Evolutionary conservation across 2,329 filamentous ascomycete genomes (phyloP), one percentile per base, ranked within the genome.

Genomic region (Fragosphaeria purpurea): DNA sequence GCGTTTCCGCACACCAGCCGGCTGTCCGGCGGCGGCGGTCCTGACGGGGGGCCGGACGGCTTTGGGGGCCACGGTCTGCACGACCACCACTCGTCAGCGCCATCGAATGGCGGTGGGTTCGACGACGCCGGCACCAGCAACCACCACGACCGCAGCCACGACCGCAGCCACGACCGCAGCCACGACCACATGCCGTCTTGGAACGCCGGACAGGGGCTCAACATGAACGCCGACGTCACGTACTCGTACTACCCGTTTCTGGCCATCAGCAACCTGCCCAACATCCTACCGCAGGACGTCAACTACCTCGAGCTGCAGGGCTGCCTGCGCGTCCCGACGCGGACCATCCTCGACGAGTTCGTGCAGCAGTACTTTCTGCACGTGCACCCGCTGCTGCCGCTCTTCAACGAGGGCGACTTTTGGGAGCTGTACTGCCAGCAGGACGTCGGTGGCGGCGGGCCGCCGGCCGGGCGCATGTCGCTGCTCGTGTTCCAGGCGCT

Each of bases 291-390:
- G 1, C 70, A 73, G 55, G 72, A 75, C 56, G 65, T 73, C 53
- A 69, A 69, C 52, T 75, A 69, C 53, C 62, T 76, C 38, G 66
- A 70, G 46, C 62, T 67, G 1, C 71, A 75, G 53, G 69, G 69
- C 5, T 74, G 71, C 54, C 62, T 76, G 2, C 65, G 66, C 13
- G 60, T 76, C 6, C 73, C 73, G 0, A 67, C 64, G 0, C 62
- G 64, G 30, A 52, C 61, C 1, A 61, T 71, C 1, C 60, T 75
- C 0, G 68, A 74, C 47, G 70, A 73, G 46, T 74, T 77, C 51
- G 63, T 76, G 5, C 66, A 70, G 55, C 68, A 73, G 46, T 73
- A 72, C 54, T 73, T 73, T 50, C 58, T 72, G 10, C 69, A 72
- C 48, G 68, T 73, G n/a, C 71, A 73, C 50, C 69, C 70, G 1